Conservation (phyloP, 192 early-diverging fungal species). For the Oehlia diaphana region DNA sequence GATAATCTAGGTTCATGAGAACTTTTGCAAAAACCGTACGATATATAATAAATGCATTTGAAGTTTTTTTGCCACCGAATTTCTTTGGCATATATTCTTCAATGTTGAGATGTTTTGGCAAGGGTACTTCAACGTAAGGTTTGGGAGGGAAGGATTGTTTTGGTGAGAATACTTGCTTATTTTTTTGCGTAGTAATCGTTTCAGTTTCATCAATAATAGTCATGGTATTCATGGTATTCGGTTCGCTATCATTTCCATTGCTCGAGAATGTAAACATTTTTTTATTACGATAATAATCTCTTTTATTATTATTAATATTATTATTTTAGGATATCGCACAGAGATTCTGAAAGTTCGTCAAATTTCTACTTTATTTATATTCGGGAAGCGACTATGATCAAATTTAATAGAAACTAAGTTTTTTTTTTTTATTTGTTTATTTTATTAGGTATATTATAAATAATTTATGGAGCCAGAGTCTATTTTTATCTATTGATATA, state of each 20-base stretch:
- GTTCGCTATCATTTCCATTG: neutral
- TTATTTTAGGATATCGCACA: too few relatives aligned
- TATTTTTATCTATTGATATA: too few relatives aligned
- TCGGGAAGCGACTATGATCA: too few relatives aligned
- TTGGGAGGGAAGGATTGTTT: neutral
- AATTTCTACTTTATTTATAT: too few relatives aligned
- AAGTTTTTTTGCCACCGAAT: neutral
- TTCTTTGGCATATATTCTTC: neutral
- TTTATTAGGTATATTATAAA: too few relatives aligned
- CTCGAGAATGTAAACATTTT: neutral
- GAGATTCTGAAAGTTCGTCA: too few relatives aligned
- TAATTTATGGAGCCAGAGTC: too few relatives aligned
- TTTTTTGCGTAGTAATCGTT: neutral
- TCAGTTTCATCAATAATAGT: neutral
- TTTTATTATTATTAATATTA: neutral
- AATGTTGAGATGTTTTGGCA: neutral
- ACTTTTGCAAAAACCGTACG: neutral
- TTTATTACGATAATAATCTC: neutral
- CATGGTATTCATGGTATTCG: neutral
- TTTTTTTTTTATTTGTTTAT: too few relatives aligned
- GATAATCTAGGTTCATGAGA: neutral
- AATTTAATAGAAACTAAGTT: too few relatives aligned
- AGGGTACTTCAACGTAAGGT: neutral
- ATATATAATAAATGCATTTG: neutral
- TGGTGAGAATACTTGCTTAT: neutral